These are phyloP conservation scores for Lodderomyces jiufengensis DNA, from an alignment of 1,139 yeast genomes.

Conservation along the genomic window DNA sequence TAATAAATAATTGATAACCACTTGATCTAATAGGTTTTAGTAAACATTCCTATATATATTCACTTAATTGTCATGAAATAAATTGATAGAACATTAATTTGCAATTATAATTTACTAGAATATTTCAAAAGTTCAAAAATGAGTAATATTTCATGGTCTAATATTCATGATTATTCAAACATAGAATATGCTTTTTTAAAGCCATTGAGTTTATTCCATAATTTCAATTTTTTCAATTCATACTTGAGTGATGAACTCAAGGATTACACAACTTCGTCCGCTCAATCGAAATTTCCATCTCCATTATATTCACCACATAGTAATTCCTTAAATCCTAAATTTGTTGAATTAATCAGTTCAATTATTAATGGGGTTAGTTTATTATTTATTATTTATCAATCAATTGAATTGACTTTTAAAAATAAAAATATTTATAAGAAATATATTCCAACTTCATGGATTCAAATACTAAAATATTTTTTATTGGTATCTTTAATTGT, in stretches of 20 bases:
- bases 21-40: no score
- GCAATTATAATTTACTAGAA: no score
- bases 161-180: constrained; percentile 5
- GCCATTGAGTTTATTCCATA: constrained; percentile 8
- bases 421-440: constrained; percentile 2
- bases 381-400: constrained; percentile 18
- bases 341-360: constrained; percentile 21
- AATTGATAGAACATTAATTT: no score
- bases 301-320: constrained; percentile 13
- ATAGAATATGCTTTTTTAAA: constrained; percentile 7
- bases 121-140: no score
- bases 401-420: constrained; percentile 8
- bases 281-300: constrained; percentile 6
- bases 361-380: constrained; percentile 13
- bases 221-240: constrained; percentile 6
- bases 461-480: constrained; percentile 10
- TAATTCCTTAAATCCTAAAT: constrained; percentile 33
- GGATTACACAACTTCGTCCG: background rate
- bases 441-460: constrained; percentile 7
- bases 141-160: no score
- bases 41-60: no score
- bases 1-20: no score
- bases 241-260: background rate
- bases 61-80: no score
- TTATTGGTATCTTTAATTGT: constrained; percentile 6